Base-by-base conservation (phyloP, 768 basidiomycete species). In the Boletus speciosus region DNA sequence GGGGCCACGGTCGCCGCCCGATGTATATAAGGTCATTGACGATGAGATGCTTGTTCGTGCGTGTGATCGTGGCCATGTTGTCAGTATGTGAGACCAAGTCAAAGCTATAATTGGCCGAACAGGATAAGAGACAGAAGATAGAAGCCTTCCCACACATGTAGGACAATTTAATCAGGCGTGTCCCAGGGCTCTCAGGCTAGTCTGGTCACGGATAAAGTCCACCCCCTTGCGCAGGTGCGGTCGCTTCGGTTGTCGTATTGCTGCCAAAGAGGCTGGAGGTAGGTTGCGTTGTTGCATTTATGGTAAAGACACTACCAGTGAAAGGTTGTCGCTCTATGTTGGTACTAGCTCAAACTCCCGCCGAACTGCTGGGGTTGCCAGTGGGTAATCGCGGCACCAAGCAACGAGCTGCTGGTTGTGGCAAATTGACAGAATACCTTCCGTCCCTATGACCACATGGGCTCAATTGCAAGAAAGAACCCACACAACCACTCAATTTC, bases 261-360 rank as follows among this genome's bases (percentile, higher is more conserved):
- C 38, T 55, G 10, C 65, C 65, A 55, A 71, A 70, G 45, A 72
- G 46, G 34, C 52, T 44, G 6, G 63, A 27, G 9, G 64, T 50
- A 49, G 52, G 39, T 47, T 62, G 57, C 47, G 49, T 14, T 48
- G 54, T 37, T 45, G 39, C 32, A 51, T 54, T 57, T 7, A 45
- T 39, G 16, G 38, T 67, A 49, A 67, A 69, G 23, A 75, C 53
- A 27, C 51, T 42, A 57, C 59, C 45, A n/a, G 46, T 41, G 11
- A 49, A 57, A 27, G 29, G 29, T 7, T 29, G 8, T 29, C 29
- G 29, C 37, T 59, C 56, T 25, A 66, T 34, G 11, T 27, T 47
- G 47, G 47, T 49, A 23, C 47, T 47, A 35, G 29, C 57, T 63
- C 9, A 70, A 19, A 41, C 52, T 23, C 8, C 16, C 9, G 37